Conservation (phyloP, 2,329 filamentous ascomycete genomes). For the Colletotrichum agaves region DNA sequence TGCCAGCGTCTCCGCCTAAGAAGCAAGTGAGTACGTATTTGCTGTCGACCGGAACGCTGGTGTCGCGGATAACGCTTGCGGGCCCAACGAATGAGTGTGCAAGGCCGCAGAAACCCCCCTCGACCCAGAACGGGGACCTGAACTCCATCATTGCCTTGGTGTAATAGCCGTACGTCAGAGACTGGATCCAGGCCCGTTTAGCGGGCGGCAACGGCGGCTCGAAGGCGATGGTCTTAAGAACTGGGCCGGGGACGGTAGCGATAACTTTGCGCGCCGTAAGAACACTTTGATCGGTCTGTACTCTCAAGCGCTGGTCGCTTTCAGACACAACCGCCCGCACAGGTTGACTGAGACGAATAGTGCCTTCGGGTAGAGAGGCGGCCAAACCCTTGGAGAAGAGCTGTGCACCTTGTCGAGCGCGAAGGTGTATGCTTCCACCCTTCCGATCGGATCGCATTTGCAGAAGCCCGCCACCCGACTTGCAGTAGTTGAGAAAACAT, state of each 20-base stretch:
- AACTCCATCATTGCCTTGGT: constrained; percentile 61
- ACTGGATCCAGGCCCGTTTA: constrained; percentile 49
- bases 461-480: constrained; percentile 61
- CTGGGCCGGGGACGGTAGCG: constrained; percentile 58
- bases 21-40: constrained; percentile 54
- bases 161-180: constrained; percentile 57
- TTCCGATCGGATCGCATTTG: constrained; percentile 64
- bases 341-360: constrained; percentile 44
- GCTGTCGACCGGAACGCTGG: constrained; percentile 42
- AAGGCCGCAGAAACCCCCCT: constrained; percentile 56
- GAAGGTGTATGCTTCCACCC: constrained; percentile 63
- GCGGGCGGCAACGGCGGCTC: constrained; percentile 54
- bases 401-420: constrained; percentile 59
- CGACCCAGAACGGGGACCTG: constrained; percentile 51
- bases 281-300: constrained; percentile 39
- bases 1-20: constrained; percentile 49
- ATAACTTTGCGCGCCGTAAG: constrained; percentile 58
- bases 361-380: constrained; percentile 43
- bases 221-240: constrained; percentile 58
- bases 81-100: constrained; percentile 58
- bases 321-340: constrained; percentile 47
- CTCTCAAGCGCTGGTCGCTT: constrained; percentile 15
- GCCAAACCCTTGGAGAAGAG: constrained; percentile 52
- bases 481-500: constrained; percentile 67
- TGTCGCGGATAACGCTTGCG: constrained; percentile 57